A percentile compares a stretch with the other conserved stretches of the same genome.
Conservation (phyloP, 176 grass and related monocot genomes). For the Aegilops sharonensis region DNA sequence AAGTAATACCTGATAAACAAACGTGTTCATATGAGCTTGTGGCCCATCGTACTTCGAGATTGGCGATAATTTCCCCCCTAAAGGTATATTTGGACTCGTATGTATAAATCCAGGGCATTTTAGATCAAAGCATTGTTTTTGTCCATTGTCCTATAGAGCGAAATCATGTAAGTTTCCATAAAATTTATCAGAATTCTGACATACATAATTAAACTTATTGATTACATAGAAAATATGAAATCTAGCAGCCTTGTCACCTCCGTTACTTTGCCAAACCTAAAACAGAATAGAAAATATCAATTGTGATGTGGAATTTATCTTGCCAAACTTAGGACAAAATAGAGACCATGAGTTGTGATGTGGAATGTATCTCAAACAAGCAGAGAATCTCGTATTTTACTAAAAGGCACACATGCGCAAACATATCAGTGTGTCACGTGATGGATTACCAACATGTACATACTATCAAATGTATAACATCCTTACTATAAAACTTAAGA, state of each 20-base stretch:
- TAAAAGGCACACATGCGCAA: neutral
- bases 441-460: neutral
- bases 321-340: neutral
- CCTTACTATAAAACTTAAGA: neutral
- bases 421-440: neutral
- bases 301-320: neutral
- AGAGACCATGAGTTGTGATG: neutral
- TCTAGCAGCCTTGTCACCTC: neutral
- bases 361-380: neutral
- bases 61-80: neutral
- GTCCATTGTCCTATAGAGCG: neutral
- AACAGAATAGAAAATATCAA: neutral
- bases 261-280: neutral
- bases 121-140: neutral
- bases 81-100: neutral
- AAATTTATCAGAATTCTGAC: neutral
- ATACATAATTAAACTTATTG: neutral
- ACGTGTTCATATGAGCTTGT: neutral
- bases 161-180: neutral
- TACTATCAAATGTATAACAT: neutral
- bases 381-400: neutral
- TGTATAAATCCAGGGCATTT: slow-evolving; percentile 5
- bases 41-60: neutral
- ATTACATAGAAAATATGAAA: slow-evolving; percentile 19
- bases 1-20: neutral